A percentile compares a stretch with the other conserved stretches of the same genome.
Evolutionary conservation across 129 eudicot genomes (phyloP).

Genomic region (Centella asiatica): DNA sequence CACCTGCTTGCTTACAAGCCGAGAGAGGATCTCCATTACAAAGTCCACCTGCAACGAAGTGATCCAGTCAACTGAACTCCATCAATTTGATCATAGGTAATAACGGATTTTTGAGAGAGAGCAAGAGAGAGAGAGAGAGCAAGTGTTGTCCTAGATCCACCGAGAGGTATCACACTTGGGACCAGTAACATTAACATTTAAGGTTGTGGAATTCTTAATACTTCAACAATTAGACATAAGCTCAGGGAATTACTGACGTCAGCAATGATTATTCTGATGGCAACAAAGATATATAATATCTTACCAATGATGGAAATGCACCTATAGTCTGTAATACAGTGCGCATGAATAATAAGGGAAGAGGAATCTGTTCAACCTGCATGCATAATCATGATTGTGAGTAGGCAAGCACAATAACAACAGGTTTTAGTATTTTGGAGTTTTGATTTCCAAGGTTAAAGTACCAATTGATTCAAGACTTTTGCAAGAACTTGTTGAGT

Average conservation of each 20-base stretch:
- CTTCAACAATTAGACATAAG: too few relatives aligned
- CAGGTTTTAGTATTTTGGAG: background rate
- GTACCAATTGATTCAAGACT: conserved; percentile 90
- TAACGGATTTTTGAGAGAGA: too few relatives aligned
- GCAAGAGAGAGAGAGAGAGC: too few relatives aligned
- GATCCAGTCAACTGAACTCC: conserved; percentile 9
- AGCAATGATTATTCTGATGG: background rate
- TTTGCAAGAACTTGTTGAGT: conserved; percentile 98
- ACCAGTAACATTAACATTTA: too few relatives aligned
- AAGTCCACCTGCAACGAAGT: conserved; percentile 73
- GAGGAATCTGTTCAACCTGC: conserved; percentile 99
- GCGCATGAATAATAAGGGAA: conserved; percentile 92
- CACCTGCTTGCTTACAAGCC: conserved; percentile 98
- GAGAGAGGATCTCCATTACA: conserved; percentile 85
- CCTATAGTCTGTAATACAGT: conserved; percentile 90
- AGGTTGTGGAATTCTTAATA: background rate
- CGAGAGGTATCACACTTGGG: background rate
- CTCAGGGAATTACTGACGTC: background rate
- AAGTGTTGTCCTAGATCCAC: background rate
- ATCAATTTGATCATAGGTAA: background rate
- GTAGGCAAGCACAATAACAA: background rate
- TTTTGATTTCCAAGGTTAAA: conserved; percentile 9
- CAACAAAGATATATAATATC: conserved; percentile 10
- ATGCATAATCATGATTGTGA: background rate
- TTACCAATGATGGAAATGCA: conserved; percentile 90